Percentiles rank a stretch among this genome's conserved stretches.
Evolutionary conservation across 2,329 filamentous ascomycete genomes (phyloP).

Genomic region (Epichloe uncinata): DNA sequence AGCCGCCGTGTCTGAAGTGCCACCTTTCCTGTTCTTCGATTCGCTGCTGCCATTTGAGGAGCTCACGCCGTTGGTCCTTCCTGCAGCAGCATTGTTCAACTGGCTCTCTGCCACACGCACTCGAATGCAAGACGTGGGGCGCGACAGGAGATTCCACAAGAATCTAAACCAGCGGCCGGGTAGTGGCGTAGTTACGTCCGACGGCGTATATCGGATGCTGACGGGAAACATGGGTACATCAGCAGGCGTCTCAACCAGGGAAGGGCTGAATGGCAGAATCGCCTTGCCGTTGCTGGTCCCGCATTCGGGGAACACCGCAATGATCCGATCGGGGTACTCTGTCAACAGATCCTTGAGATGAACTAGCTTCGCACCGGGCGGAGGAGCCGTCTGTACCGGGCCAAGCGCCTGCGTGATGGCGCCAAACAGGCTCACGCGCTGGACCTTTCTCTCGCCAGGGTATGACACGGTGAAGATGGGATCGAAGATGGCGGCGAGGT

Average conservation of each 20-base stretch:
- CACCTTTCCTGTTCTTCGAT: constrained; percentile 14
- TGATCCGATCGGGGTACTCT: constrained; percentile 57
- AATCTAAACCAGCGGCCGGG: constrained; percentile 61
- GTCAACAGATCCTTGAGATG: constrained; percentile 50
- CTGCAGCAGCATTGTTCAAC: constrained; percentile 32
- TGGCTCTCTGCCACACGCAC: constrained; percentile 78
- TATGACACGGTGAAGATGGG: constrained; percentile 86
- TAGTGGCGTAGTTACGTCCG: constrained; percentile 82
- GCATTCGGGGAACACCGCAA: constrained; percentile 87
- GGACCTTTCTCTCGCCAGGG: constrained; percentile 58
- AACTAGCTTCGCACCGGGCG: constrained; percentile 36
- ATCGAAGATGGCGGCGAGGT: constrained; percentile 91
- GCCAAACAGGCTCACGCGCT: constrained; percentile 60
- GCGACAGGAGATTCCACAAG: constrained; percentile 73
- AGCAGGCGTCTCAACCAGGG: constrained; percentile 53
- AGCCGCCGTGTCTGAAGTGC: constrained; percentile 17
- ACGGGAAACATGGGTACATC: constrained; percentile 76
- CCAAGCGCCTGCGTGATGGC: constrained; percentile 64
- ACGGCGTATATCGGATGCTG: constrained; percentile 75
- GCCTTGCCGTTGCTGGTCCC: constrained; percentile 89
- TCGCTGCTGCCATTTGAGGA: constrained; percentile 14
- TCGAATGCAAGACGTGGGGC: constrained; percentile 77
- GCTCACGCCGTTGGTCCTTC: constrained; percentile 22
- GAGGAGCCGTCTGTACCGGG: constrained; percentile 35
- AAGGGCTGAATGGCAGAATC: constrained; percentile 71